Conservation (phyloP, 257 asterid genomes). For the Ajuga chamaepitys region DNA sequence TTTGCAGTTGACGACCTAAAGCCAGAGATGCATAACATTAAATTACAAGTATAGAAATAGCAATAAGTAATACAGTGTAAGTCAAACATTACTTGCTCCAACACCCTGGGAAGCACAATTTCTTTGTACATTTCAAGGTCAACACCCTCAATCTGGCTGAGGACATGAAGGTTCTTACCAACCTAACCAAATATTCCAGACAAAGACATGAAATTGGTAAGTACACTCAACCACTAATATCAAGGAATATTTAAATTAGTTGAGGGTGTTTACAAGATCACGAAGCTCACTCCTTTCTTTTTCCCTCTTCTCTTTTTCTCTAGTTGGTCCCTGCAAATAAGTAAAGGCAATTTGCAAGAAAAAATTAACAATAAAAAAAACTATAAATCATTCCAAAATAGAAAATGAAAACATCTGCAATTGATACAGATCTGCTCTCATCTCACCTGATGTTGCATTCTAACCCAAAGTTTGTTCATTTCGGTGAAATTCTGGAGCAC, state of each 20-base stretch:
- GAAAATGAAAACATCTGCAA: constrained; percentile 28
- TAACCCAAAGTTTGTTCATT: constrained; percentile 99
- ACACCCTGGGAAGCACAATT: constrained; percentile 84
- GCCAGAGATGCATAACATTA: constrained; percentile 17
- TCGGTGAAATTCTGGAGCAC: constrained; percentile 98
- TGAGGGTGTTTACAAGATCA: constrained; percentile 67
- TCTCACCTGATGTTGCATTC: constrained; percentile 99
- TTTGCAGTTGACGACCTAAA: constrained; percentile 95
- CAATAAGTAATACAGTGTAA: constrained; percentile 5
- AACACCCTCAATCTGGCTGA: constrained; percentile 96
- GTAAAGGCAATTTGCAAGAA: constrained; percentile 35
- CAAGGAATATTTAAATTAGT: constrained; percentile 12
- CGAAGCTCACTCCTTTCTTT: constrained; percentile 99
- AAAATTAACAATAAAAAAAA: constrained; percentile 33
- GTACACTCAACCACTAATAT: constrained; percentile 12
- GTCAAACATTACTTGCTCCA: constrained; percentile 72
- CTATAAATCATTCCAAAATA: constrained; percentile 20
- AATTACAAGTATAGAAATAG: neutral
- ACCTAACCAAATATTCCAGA: constrained; percentile 55
- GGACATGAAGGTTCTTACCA: constrained; percentile 97
- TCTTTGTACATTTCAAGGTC: constrained; percentile 97
- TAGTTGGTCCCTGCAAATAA: constrained; percentile 86
- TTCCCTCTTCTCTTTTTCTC: constrained; percentile 94
- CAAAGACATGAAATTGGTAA: constrained; percentile 20
- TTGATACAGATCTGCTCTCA: constrained; percentile 33